Evolutionary conservation across 2,329 filamentous ascomycete genomes (phyloP), one percentile per base, ranked within the genome.

Genomic region (Ilyonectria robusta): DNA sequence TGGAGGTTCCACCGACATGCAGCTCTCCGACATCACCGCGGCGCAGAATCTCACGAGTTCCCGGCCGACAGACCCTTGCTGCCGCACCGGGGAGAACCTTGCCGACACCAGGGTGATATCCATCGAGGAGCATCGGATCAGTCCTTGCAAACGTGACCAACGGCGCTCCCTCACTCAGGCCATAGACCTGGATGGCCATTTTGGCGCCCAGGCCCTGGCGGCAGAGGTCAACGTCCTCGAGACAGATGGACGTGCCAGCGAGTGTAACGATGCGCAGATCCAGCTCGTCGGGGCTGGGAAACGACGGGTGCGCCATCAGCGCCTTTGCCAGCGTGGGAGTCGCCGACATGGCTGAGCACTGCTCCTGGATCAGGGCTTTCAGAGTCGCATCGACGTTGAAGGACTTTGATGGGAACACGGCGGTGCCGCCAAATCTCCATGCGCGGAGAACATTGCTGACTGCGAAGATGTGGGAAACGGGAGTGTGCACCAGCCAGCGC

Each of bases 91-190:
- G 78, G 9, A 82, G 78, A 13, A 80, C 76, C 42, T 79, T 81
- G 8, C 84, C 84, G 5, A 82, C 81, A n/a, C 82, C 79, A 5
- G 81, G 75, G 65, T 84, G 78, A 62, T 75, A 79, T 47, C 72
- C 81, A 54, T 75, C 78, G 8, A 61, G 70, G 40, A 77, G 75
- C 55, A 72, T 76, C 58, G 65, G 72, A 67, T 78, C 80, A 44
- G 59, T 71, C 60, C 74, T 76, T 42, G 68, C 71, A 81, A 81
- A 84, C n/a, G 81, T 83, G 33, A 84, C 73, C 3, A 82, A 72
- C 2, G 81, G 82, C 13, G 80, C 81, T 2, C 81, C 81, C 67
- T 85, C 83, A 23, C 81, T 84, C 83, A 86, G 84, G 1, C 84
- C 83, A 68, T 83, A 85, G 11, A 76, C 79, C 50, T 82, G 79